Conservation (phyloP, 1,284 basidiomycete species). For the Pulveroboletus sp. region DNA sequence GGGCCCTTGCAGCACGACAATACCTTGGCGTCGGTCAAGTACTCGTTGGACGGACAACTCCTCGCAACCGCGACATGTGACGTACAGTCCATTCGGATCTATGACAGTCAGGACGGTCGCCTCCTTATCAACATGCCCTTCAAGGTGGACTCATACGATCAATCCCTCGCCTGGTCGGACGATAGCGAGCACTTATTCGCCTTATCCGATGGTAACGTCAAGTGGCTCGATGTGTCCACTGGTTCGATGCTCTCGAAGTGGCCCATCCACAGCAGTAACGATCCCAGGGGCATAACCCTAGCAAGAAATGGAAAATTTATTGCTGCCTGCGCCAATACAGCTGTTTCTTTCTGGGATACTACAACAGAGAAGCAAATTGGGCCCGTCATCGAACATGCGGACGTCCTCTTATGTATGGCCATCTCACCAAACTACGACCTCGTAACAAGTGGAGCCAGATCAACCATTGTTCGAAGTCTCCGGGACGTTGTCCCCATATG, state of each 20-base stretch:
- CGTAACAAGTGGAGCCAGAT: slow-evolving; percentile 1
- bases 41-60: slow-evolving; percentile 5
- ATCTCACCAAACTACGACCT: slow-evolving; percentile 12
- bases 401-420: slow-evolving; percentile 2
- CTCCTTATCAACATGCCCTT: neutral
- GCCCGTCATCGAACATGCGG: slow-evolving; percentile 1
- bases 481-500: slow-evolving; percentile 1
- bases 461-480: neutral
- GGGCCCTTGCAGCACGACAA: slow-evolving; percentile 7
- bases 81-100: slow-evolving; percentile 6
- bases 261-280: neutral
- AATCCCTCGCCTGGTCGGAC: slow-evolving; percentile 3
- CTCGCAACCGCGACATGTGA: slow-evolving; percentile 13
- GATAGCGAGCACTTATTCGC: slow-evolving; percentile 1
- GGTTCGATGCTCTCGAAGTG: neutral
- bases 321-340: neutral
- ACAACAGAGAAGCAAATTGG: slow-evolving; percentile 11
- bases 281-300: slow-evolving; percentile 1
- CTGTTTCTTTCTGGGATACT: slow-evolving; percentile 18
- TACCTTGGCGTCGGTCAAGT: slow-evolving; percentile 10
- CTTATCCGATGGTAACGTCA: slow-evolving; percentile 1
- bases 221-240: slow-evolving; percentile 1
- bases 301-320: slow-evolving; percentile 14
- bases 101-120: slow-evolving; percentile 5
- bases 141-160: neutral